Base-by-base conservation (phyloP, 495 filamentous ascomycete species). In the Neurospora discreta region DNA sequence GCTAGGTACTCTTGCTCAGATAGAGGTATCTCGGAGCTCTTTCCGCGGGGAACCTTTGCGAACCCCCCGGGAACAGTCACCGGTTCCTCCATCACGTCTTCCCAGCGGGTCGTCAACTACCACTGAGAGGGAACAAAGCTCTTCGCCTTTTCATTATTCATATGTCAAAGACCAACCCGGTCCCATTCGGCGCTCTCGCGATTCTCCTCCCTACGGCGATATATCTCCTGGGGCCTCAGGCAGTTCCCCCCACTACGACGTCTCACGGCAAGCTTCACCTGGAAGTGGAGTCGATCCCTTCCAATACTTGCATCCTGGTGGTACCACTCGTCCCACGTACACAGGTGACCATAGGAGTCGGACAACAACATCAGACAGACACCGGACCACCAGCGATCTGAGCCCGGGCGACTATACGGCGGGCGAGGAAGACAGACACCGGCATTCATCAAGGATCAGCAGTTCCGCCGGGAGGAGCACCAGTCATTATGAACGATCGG, bases 131-230 rank as follows among this genome's bases (percentile, higher is more conserved):
- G 77, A 80, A 3, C 75, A 68, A 69, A 78, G 80, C 60, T 78
- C 80, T 8, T 80, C 82, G 11, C 82, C 83, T 15, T 84, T 84
- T 71, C 73, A 79, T 11, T 85, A 82, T 74, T 77, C 82, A 65
- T 85, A 85, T 68, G 78, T 84, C 23, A 65, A 65, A 18, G 52
- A 65, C 15, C 52, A 33, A 36, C 69, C 77, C 38, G 39, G 36
- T 33, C 1, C 46, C 13, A 39, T 69, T 16, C 41, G 68, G n/a
- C 33, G 30, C 10, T 38, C 68, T 26, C 71, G 71, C 15, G 68
- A 72, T 36, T 16, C 39, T 33, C 69, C 71, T 20, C 30, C 69
- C 23, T 33, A 71, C 71, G 33, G 44, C 68, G 33, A 20, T 42
- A 36, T 44, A 15, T 36, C 39, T 33, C 36, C 70, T 23, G 39